Percentiles rank a stretch among this genome's conserved stretches.
These are phyloP conservation scores for Funneliformis geosporum DNA, from an alignment of 192 early-diverging fungal genomes.

Conservation along the genomic window DNA sequence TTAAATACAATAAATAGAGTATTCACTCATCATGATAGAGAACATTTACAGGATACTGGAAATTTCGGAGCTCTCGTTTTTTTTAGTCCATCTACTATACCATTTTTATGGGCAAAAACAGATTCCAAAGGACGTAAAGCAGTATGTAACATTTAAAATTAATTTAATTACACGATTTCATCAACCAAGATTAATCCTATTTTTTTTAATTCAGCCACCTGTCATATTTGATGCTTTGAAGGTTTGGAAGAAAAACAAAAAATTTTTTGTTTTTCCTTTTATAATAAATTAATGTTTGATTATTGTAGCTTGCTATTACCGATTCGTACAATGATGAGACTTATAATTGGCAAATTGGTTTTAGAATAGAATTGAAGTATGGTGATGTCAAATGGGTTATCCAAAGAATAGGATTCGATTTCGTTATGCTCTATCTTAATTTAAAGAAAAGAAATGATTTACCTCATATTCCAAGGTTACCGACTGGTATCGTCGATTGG, in stretches of 20 bases:
- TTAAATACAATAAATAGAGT: background rate
- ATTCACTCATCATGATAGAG: background rate
- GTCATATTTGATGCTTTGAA: slow-evolving; percentile 41
- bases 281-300: background rate
- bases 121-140: slow-evolving; percentile 43
- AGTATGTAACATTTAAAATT: slow-evolving; percentile 42
- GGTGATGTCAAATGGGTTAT: slow-evolving; percentile 81
- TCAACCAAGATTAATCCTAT: background rate
- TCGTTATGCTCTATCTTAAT: slow-evolving; percentile 62
- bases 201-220: slow-evolving; percentile 35
- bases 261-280: background rate
- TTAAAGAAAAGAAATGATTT: slow-evolving; percentile 56
- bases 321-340: slow-evolving; percentile 45
- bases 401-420: slow-evolving; percentile 62
- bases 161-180: slow-evolving; percentile 14
- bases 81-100: slow-evolving; percentile 29
- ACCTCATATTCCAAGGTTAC: slow-evolving; percentile 40
- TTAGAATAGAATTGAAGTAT: slow-evolving; percentile 73
- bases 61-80: background rate
- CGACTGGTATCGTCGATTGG: slow-evolving; percentile 11
- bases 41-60: slow-evolving; percentile 12
- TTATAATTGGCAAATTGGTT: slow-evolving; percentile 50
- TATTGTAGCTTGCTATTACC: slow-evolving; percentile 49
- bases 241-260: slow-evolving; percentile 3
- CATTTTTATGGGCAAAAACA: slow-evolving; percentile 36